Evolutionary conservation across 2,329 filamentous ascomycete genomes (phyloP).

Genomic region (Pezicula radicicola): DNA sequence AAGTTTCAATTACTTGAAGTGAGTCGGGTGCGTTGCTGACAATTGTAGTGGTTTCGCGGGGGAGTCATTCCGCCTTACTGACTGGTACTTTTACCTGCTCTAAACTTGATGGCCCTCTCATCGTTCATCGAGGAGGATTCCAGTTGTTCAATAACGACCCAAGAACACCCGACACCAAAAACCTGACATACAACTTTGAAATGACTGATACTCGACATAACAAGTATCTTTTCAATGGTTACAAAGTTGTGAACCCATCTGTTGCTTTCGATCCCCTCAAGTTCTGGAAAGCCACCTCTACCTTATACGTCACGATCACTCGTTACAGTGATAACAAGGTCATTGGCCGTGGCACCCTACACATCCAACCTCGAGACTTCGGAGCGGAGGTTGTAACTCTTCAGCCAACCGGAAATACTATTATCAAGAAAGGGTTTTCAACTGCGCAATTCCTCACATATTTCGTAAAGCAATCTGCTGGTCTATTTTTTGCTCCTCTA

Average conservation of each 20-base stretch:
- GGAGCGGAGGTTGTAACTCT: no score
- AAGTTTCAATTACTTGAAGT: no score
- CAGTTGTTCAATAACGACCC: conserved; percentile 49
- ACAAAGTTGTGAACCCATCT: conserved; percentile 55
- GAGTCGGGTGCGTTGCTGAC: no score
- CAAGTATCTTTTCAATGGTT: conserved; percentile 52
- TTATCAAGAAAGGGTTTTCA: no score
- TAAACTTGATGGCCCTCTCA: no score
- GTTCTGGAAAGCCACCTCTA: conserved; percentile 58
- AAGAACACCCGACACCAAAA: conserved; percentile 49
- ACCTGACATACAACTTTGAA: conserved; percentile 55
- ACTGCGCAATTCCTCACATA: no score
- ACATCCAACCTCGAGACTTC: no score
- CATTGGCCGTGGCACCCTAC: no score
- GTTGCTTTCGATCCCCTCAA: conserved; percentile 48
- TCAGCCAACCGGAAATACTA: no score
- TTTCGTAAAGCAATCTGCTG: conserved; percentile 5
- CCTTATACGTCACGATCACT: conserved; percentile 54
- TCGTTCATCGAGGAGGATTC: conserved; percentile 48
- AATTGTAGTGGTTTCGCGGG: no score
- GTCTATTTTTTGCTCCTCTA: conserved; percentile 48
- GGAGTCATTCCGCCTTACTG: no score
- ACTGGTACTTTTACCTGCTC: no score
- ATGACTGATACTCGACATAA: conserved; percentile 48
- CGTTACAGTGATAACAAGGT: conserved; percentile 17